These are phyloP conservation scores for Medicago ruthenica DNA, from an alignment of 306 rosid species.

Conservation along the genomic window DNA sequence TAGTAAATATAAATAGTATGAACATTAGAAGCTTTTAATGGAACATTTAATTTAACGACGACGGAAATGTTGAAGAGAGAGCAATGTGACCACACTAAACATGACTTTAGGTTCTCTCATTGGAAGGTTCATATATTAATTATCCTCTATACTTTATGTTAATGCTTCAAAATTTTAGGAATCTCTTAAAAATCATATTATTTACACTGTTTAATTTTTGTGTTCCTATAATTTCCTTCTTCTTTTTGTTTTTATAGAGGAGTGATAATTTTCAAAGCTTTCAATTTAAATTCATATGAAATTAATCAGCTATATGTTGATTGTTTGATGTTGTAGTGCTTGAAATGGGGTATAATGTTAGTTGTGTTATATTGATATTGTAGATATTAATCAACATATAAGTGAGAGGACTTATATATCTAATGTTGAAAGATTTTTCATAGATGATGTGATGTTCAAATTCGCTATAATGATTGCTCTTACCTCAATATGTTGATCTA, in stretches of 20 bases:
- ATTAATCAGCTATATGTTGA: not conserved
- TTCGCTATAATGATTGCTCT: no score
- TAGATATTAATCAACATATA: no score
- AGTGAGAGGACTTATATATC: not conserved
- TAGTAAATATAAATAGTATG: not conserved
- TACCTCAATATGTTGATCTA: not conserved
- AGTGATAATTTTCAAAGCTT: not conserved
- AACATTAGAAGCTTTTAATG: conserved; percentile 3
- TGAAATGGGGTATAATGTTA: not conserved
- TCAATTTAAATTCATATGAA: not conserved
- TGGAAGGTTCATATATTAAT: conserved; percentile 69
- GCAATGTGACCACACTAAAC: conserved; percentile 67
- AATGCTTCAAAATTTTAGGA: not conserved
- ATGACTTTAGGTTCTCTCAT: conserved; percentile 62
- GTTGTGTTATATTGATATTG: no score
- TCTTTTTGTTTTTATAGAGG: not conserved
- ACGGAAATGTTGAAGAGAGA: conserved; percentile 64
- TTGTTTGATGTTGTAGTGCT: not conserved
- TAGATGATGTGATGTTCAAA: no score
- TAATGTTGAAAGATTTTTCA: no score
- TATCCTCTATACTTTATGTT: not conserved
- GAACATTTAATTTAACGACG: not conserved
- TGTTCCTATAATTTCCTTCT: not conserved
- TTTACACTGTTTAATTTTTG: not conserved
- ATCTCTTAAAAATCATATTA: not conserved